Conservation (phyloP, 805 yeast species). For the Torulaspora maleeae region DNA sequence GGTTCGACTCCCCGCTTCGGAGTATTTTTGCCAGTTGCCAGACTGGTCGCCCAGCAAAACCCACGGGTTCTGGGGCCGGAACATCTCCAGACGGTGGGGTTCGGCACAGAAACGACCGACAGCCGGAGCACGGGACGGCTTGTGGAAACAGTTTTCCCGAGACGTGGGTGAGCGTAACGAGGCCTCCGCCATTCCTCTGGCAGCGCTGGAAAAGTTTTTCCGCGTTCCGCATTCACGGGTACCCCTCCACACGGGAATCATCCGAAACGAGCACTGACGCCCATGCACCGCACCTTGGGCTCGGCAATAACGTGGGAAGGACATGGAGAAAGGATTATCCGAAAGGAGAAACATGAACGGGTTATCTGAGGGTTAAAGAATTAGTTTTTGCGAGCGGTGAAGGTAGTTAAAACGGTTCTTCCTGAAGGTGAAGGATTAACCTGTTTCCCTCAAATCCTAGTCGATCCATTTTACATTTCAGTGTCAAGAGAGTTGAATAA, state of each 20-base stretch:
- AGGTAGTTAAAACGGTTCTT: background rate
- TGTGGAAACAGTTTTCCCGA: background rate
- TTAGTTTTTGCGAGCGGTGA: conserved; percentile 5
- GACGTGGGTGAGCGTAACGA: background rate
- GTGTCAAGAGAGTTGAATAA: background rate
- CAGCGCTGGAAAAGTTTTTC: conserved; percentile 1
- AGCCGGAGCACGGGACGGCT: background rate
- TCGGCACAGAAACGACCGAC: background rate
- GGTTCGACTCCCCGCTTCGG: conserved; percentile 40
- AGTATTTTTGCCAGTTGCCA: conserved; percentile 5
- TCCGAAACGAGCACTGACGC: background rate
- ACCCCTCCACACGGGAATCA: background rate
- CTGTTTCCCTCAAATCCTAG: background rate
- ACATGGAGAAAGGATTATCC: background rate
- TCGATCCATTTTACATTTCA: background rate
- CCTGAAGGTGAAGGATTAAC: background rate
- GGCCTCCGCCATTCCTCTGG: background rate
- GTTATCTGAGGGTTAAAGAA: conserved; percentile 2
- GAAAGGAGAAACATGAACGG: conserved; percentile 3
- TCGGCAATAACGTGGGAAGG: background rate
- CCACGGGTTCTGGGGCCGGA: conserved; percentile 1
- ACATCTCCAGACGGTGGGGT: background rate
- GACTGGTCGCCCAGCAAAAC: too few species aligned
- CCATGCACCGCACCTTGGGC: conserved; percentile 2
- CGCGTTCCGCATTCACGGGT: background rate